Evolutionary conservation across 139 green algal genomes (phyloP), one percentile per base, ranked within the genome.

Genomic region (Coelastrella sp.): DNA sequence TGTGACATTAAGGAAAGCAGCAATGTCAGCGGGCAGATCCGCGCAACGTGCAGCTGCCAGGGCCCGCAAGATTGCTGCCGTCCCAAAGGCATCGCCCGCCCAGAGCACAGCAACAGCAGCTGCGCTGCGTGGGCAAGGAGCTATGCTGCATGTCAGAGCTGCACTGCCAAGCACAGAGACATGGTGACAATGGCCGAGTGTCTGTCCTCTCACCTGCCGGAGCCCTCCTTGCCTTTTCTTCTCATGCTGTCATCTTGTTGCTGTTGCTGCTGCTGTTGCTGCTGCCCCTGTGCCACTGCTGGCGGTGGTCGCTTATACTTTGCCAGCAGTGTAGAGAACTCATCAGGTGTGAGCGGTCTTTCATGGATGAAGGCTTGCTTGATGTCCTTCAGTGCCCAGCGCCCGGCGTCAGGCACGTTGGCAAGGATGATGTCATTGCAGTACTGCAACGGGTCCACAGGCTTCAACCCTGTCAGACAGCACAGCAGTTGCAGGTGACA

Each of bases 351-450:
- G 9, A 88, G 68, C 0, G 84, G 84, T 66, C 35, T 65, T 20
- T 80, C 84, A 22, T 20, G 65, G 7, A 88, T n/a, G 68, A 88
- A 88, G 0, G 68, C 68, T 17, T 24, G 65, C 20, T 56, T 66
- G 11, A 88, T 24, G 17, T 88, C 84, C 22, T 80, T 80, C 7
- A 81, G 49, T 5, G 11, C 61, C 84, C 84, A 88, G 65, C 82
- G 82, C 10, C 15, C 7, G 49, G 66, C 35, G 10, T 76, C 68
- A 7, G 79, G 79, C 17, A 76, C 19, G 8, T 57, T 74, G n/a
- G 35, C 68, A 4, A 68, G 35, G 60, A 88, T 73, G 84, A 88
- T 88, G 66, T 88, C 84, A n/a, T 24, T 80, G 49, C 84, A 81
- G 66, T 88, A 88, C 9, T 14, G 22, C 84, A 88, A 68, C 66